These are phyloP conservation scores for Aegilops longissima DNA, from an alignment of 176 grass and related monocot species.

Conservation along the genomic window DNA sequence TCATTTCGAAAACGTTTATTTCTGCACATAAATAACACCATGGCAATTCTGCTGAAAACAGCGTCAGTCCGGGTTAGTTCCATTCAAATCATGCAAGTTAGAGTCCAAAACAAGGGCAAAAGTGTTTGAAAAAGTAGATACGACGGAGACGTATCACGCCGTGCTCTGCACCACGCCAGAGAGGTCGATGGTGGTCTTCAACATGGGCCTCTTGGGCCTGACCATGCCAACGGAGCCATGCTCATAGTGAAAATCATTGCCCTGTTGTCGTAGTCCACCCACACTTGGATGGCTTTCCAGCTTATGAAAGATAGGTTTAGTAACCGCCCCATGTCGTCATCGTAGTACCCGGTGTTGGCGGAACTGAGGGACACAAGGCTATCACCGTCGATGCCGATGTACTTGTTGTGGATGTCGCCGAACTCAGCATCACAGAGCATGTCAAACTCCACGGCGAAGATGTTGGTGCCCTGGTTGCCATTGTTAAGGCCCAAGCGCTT, in stretches of 20 bases:
- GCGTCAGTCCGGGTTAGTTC: no score
- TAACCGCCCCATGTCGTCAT: background rate
- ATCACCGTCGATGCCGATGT: conserved; percentile 10
- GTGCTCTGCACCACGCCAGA: background rate
- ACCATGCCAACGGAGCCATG: background rate
- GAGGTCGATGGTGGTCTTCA: background rate
- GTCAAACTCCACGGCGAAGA: background rate
- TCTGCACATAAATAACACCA: no score
- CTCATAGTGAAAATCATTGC: background rate
- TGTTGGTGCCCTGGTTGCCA: background rate
- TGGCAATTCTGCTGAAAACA: no score
- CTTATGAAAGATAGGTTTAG: background rate
- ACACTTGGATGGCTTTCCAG: background rate
- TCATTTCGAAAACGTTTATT: no score
- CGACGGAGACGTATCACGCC: no score
- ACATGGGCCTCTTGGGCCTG: background rate
- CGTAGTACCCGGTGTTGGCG: background rate
- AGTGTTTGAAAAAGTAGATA: no score
- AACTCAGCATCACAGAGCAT: background rate
- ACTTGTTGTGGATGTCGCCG: background rate
- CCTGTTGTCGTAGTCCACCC: background rate
- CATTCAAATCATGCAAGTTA: no score
- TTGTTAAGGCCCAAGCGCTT: background rate
- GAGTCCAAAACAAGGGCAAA: no score
- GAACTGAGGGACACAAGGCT: background rate